These are phyloP conservation scores for Pyrenula massariospora DNA, from an alignment of 495 filamentous ascomycete species.

Conservation along the genomic window DNA sequence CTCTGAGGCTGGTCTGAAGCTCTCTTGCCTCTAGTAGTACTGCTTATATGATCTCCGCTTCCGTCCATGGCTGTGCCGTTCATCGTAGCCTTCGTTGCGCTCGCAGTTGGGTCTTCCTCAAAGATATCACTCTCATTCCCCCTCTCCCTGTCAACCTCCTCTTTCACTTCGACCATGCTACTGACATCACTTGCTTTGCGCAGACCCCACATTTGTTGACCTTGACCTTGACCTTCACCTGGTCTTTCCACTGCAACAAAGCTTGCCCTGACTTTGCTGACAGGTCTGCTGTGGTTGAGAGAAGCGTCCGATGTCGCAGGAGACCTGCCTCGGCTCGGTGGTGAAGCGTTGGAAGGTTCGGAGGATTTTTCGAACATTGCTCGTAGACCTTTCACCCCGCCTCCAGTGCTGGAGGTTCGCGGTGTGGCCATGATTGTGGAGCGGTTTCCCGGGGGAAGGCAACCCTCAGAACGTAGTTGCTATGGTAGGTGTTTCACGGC, in stretches of 20 bases:
- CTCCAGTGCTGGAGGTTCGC: conserved; percentile 22
- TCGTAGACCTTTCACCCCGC: conserved; percentile 60
- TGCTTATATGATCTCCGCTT: not conserved
- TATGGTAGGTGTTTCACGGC: no score
- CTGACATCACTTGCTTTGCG: conserved; percentile 19
- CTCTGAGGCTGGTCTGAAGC: no score
- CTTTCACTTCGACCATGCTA: conserved; percentile 1
- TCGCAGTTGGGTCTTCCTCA: not conserved
- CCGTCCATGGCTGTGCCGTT: not conserved
- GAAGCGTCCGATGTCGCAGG: conserved; percentile 40
- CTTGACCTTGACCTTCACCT: conserved; percentile 13
- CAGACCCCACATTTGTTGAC: conserved; percentile 13
- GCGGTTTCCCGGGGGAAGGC: not conserved
- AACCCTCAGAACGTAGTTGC: not conserved
- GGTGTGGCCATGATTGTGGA: not conserved
- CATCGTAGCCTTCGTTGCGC: not conserved
- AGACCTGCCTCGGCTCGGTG: conserved; percentile 64
- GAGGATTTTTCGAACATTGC: conserved; percentile 77
- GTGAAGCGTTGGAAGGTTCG: conserved; percentile 32
- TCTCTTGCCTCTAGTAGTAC: no score
- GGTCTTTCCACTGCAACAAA: conserved; percentile 66
- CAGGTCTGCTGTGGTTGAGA: conserved; percentile 39
- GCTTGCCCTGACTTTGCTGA: conserved; percentile 70
- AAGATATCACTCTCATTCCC: not conserved
- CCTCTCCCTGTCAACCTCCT: not conserved